Base-by-base conservation (phyloP, 2,329 filamentous ascomycete genomes). In the Harringtonia aguacate region DNA sequence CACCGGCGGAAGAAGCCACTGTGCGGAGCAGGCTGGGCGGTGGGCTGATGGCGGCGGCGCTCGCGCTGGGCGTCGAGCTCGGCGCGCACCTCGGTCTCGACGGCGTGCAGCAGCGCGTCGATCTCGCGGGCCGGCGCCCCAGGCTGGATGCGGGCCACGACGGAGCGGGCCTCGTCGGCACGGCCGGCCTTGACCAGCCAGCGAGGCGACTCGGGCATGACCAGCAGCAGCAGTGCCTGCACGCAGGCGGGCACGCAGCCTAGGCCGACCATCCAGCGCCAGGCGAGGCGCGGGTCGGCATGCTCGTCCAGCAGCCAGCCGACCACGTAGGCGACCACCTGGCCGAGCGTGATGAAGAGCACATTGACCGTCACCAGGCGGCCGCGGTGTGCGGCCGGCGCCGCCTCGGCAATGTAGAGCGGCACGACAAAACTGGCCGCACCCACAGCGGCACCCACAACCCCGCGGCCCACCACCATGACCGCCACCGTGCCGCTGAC, bases 241-340 rank as follows among this genome's bases (percentile, higher is more conserved):
- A 88, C 44, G 0, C 75, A 60, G 0, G 88, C 89, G 0, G 90
- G 90, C 22, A 83, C 49, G 9, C 84, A 84, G 1, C 89, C 90
- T 0, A 95, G 62, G 0, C 89, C 89, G 0, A 95, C 88, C 76
- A 95, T 89, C 81, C 85, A 94, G 40, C 87, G 72, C 89, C 90
- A 97, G 2, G 84, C 86, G 13, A 72, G 74, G 30, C 56, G 57
- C 20, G 59, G 53, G 46, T 65, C 60, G 0, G 68, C 74, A 46
- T 68, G 67, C 45, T 74, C 70, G 7, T 78, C 73, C 38, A 94
- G 81, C 0, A 71, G 61, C 83, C 85, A 95, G 1, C 90, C 90
- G 8, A 88, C 65, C 2, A 94, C 59, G 61, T 95, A 95, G 3
- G 90, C 89, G 18, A 94, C 75, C 2, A 95, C 85, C 63, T 95